Percentiles rank a stretch among this genome's conserved stretches.
phyloP scores from a whole-genome alignment of 208 protist genomes.

The Lotmaria passim region DNA sequence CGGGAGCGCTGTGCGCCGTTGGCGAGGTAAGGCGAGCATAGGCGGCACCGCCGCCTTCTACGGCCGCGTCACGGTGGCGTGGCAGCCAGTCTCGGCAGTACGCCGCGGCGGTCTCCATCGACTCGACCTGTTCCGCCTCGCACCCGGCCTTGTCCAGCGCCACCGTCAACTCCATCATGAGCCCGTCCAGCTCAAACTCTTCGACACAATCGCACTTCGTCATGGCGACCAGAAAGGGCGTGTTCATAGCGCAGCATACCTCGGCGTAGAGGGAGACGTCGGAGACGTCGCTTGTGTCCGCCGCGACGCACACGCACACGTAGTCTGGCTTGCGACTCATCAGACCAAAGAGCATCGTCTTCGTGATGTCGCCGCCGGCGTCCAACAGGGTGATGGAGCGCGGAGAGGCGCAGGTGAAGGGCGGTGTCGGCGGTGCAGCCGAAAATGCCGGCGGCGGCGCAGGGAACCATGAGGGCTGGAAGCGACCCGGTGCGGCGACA shows the following conservation, averaged over 20 bases:
- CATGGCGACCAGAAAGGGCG: conserved; percentile 93
- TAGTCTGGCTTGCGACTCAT: conserved; percentile 94
- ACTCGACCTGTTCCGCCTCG: conserved; percentile 45
- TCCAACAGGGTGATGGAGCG: conserved; percentile 72
- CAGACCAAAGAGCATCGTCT: conserved; percentile 91
- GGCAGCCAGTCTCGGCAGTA: conserved; percentile 40
- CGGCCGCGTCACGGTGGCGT: conserved; percentile 35
- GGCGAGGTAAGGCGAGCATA: not conserved
- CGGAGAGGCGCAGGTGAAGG: conserved; percentile 29
- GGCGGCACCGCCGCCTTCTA: conserved; percentile 32
- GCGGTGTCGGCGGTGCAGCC: conserved; percentile 16
- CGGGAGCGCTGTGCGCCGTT: not conserved
- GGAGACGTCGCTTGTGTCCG: conserved; percentile 38
- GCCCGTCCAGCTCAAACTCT: conserved; percentile 93
- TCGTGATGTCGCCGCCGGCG: conserved; percentile 79
- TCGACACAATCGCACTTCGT: conserved; percentile 95
- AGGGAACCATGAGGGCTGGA: conserved; percentile 5
- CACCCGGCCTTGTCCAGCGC: conserved; percentile 51
- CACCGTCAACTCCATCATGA: conserved; percentile 82
- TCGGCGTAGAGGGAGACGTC: conserved; percentile 83
- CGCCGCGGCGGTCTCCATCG: conserved; percentile 27
- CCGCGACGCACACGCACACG: conserved; percentile 74
- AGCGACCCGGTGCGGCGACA: not conserved
- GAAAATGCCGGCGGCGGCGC: conserved; percentile 2
- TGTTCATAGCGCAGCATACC: conserved; percentile 92